These are phyloP conservation scores for Ustanciosporium gigantosporum DNA, from an alignment of 1,284 basidiomycete genomes.

Conservation along the genomic window DNA sequence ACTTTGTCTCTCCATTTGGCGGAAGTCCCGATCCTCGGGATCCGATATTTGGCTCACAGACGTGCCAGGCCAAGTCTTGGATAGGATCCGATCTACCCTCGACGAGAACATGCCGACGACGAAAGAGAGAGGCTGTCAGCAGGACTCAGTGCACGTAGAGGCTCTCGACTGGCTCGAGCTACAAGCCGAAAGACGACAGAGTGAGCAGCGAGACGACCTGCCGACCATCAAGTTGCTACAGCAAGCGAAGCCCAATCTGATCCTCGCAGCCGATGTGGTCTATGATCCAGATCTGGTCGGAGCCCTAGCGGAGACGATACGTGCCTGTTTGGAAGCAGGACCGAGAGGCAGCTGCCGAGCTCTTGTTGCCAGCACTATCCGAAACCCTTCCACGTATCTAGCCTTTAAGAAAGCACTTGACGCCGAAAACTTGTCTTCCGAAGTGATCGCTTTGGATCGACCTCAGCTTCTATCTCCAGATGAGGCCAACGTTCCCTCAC, in stretches of 20 bases:
- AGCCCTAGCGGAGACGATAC: constrained; percentile 31
- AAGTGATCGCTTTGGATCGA: not conserved
- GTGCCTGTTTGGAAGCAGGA: constrained; percentile 16
- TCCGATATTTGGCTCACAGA: constrained; percentile 19
- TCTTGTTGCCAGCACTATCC: constrained; percentile 35
- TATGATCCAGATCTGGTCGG: constrained; percentile 39
- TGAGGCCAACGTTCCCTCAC: not conserved
- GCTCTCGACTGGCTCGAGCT: constrained; percentile 42
- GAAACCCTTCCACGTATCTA: constrained; percentile 27
- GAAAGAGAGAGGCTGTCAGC: too few species aligned
- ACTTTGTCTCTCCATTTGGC: constrained; percentile 10
- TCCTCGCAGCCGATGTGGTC: constrained; percentile 42
- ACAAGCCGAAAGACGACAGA: constrained; percentile 26
- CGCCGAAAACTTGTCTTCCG: not conserved
- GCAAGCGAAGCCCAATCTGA: constrained; percentile 21
- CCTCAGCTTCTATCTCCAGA: not conserved
- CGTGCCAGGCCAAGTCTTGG: constrained; percentile 31
- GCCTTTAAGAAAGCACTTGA: constrained; percentile 18
- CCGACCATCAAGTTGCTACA: constrained; percentile 24
- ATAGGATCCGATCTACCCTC: constrained; percentile 19
- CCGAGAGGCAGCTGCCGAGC: constrained; percentile 8
- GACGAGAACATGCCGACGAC: too few species aligned
- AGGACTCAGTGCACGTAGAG: constrained; percentile 7
- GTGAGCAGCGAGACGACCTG: constrained; percentile 26
- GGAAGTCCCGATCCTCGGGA: not conserved